A percentile compares a stretch with the other conserved stretches of the same genome.
Conservation (phyloP, 192 early-diverging fungal genomes). For the Podila epigama region DNA sequence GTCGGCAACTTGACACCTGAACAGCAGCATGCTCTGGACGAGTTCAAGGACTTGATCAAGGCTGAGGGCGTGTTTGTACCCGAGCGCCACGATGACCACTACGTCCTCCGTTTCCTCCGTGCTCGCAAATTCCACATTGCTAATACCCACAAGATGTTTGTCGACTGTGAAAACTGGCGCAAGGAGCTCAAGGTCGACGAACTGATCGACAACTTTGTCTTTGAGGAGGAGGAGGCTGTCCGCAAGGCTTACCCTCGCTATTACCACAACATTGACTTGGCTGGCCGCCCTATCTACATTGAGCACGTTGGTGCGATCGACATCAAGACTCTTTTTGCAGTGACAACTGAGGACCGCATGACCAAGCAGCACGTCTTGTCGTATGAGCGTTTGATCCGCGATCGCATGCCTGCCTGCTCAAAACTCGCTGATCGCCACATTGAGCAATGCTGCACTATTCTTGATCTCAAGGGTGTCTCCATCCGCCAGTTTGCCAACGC, state of each 20-base stretch:
- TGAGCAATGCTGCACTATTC: constrained; percentile 76
- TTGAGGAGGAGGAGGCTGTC: constrained; percentile 69
- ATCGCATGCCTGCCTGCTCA: constrained; percentile 75
- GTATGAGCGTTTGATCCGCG: constrained; percentile 70
- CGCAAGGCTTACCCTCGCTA: constrained; percentile 74
- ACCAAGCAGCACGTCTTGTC: constrained; percentile 77
- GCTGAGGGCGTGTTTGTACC: constrained; percentile 63
- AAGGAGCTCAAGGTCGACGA: constrained; percentile 67
- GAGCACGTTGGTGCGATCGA: constrained; percentile 75
- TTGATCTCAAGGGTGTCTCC: constrained; percentile 78
- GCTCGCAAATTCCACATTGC: constrained; percentile 74
- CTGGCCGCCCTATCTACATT: constrained; percentile 77
- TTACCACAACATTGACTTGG: constrained; percentile 81
- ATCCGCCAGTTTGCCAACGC: constrained; percentile 70
- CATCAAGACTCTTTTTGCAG: constrained; percentile 64
- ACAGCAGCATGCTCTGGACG: constrained; percentile 57
- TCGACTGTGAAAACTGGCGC: constrained; percentile 71
- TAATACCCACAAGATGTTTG: constrained; percentile 76
- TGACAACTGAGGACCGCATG: constrained; percentile 74
- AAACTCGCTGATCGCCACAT: constrained; percentile 58
- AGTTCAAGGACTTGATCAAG: constrained; percentile 66
- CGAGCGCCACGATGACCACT: constrained; percentile 69
- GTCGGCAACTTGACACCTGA: constrained; percentile 68
- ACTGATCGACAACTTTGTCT: constrained; percentile 65
- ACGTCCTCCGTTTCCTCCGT: constrained; percentile 75